A percentile compares a stretch with the other conserved stretches of the same genome.
Evolutionary conservation across 1,139 yeast genomes (phyloP).

Genomic region (Lodderomyces orthopsilosis): DNA sequence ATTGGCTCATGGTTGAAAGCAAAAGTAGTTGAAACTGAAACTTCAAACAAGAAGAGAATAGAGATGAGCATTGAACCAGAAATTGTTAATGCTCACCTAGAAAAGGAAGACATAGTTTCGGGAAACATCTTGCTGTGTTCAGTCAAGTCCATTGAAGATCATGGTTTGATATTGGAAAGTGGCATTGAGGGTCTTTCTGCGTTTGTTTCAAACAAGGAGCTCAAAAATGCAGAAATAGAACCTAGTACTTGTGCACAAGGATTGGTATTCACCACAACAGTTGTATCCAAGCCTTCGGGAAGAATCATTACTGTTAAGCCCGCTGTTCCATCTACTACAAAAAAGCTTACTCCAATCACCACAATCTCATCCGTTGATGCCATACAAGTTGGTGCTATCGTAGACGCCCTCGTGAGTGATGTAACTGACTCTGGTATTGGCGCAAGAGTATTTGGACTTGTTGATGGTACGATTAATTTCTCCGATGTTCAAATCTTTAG

Average conservation of each 20-base stretch:
- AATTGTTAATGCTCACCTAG: slow-evolving; percentile 59
- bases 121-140: slow-evolving; percentile 75
- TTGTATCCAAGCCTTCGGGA: slow-evolving; percentile 43
- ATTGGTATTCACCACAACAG: slow-evolving; percentile 50
- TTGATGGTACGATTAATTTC: slow-evolving; percentile 67
- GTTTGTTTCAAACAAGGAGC: slow-evolving; percentile 72
- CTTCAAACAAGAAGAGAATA: slow-evolving; percentile 47
- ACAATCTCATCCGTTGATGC: slow-evolving; percentile 72
- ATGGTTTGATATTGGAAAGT: slow-evolving; percentile 74
- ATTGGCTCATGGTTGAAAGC: slow-evolving; percentile 90
- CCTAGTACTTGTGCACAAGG: slow-evolving; percentile 26
- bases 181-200: slow-evolving; percentile 62
- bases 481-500: slow-evolving; percentile 60
- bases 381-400: slow-evolving; percentile 78
- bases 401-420: slow-evolving; percentile 69
- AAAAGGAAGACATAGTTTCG: slow-evolving; percentile 58
- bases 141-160: slow-evolving; percentile 82
- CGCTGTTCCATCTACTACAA: slow-evolving; percentile 20
- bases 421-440: slow-evolving; percentile 60
- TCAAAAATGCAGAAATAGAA: slow-evolving; percentile 24
- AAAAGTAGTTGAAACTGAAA: slow-evolving; percentile 51
- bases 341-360: slow-evolving; percentile 46
- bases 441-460: slow-evolving; percentile 68
- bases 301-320: slow-evolving; percentile 65
- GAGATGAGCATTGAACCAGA: slow-evolving; percentile 76